Evolutionary conservation across 2,329 filamentous ascomycete genomes (phyloP), one percentile per base, ranked within the genome.

Genomic region (Xenoacremonium recifei): DNA sequence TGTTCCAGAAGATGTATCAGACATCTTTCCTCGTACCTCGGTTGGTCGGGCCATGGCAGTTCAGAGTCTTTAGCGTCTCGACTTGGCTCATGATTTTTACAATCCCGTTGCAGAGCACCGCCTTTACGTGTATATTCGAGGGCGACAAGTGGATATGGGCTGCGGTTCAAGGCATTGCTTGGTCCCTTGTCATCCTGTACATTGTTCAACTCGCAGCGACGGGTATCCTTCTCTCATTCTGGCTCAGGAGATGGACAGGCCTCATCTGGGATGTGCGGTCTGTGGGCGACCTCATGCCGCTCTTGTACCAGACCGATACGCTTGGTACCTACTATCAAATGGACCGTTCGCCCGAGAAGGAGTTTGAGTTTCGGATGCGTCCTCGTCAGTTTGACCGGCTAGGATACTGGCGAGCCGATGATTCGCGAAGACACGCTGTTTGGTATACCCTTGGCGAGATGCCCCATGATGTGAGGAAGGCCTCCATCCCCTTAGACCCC

Each of bases 221-320:
- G 2, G 49, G 46, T 21, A 44, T 61, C 13, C 61, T 91, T 9
- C 68, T 84, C 48, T 49, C 80, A n/a, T 85, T 80, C 49, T 88
- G 91, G 68, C 69, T 76, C 40, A 66, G 73, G 17, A 73, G 77
- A 21, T 76, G 74, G 54, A 95, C 89, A 0, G 90, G 90, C 1
- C 70, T 96, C 48, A 77, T 85, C 58, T 96, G 91, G 91, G 89
- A 96, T 59, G 79, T 89, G 3, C 76, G 85, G 34, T 92, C 84
- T 18, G 70, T 96, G 6, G 91, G 87, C 3, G 90, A 96, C 60
- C 70, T 95, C 27, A 76, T 93, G 32, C 80, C 85, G 2, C 73
- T 96, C 10, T 75, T 95, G 19, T 84, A 89, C 50, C 80, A 86
- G 45, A 91, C 88, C 50, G 96, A 95, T 63, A 81, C 85, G 15